Base-by-base conservation (phyloP, 2,329 filamentous ascomycete species). In the Septoria petroselini region DNA sequence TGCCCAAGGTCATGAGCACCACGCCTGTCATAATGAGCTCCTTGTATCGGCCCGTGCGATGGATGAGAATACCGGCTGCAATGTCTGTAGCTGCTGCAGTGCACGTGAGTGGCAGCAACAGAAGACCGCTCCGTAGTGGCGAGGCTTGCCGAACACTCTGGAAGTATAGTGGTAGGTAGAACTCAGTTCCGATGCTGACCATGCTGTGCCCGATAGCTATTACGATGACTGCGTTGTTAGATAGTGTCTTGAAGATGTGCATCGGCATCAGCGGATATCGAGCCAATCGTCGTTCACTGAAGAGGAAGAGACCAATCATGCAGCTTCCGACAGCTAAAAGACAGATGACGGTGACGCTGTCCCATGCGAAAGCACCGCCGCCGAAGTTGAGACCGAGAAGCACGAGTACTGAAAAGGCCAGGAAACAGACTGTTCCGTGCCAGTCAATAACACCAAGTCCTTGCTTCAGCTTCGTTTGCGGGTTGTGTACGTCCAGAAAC, bases 111-210 rank as follows among this genome's bases (percentile, higher is more conserved):
- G 85, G 83, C 0, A 88, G 71, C 2, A 86, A 72, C 12, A 85
- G 76, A 0, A 84, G 58, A 60, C 75, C 76, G 0, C 81, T 86
- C 14, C 73, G 71, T 29, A 85, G 70, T 0, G 84, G 81, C 0
- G 76, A 75, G 1, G 79, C 80, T 42, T 76, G 76, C 1, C 83
- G 76, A 0, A 84, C 84, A 3, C 81, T 77, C 64, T 91, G 86
- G 46, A 88, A 83, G 68, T 84, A 89, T 0, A 88, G 73, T 0
- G 86, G 86, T 18, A 89, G 72, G 60, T 86, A 90, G 67, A 87
- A 90, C 42, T 82, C 79, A 1, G 75, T 75, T 0, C 77, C 80
- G 33, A 86, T 83, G 65, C 85, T 85, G 27, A 70, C 73, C 55
- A 77, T 75, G 12, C 71, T 71, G 57, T 79, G 75, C 9, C 70